These are phyloP conservation scores for Sophora flavescens DNA, from an alignment of 306 rosid genomes.

Conservation along the genomic window DNA sequence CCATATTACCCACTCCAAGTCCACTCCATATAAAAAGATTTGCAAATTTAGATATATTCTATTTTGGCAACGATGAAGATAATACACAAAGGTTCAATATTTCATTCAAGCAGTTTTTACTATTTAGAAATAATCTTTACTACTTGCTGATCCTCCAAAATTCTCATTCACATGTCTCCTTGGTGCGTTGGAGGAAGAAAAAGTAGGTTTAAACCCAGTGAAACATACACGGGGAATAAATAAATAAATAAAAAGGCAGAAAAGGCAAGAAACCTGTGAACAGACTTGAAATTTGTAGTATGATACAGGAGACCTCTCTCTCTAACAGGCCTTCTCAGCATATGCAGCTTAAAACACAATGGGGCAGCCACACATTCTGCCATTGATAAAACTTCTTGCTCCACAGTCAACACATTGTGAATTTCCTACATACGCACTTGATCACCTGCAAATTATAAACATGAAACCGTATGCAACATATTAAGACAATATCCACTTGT, in stretches of 20 bases:
- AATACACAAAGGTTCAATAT: not conserved
- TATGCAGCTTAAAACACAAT: conserved; percentile 60
- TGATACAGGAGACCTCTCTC: conserved; percentile 43
- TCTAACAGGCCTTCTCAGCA: conserved; percentile 46
- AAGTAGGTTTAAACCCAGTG: conserved; percentile 12
- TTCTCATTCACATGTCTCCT: conserved; percentile 8
- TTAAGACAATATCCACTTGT: not conserved
- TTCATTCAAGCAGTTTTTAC: conserved; percentile 4
- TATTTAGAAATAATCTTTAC: not conserved
- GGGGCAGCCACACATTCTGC: conserved; percentile 72
- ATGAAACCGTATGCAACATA: conserved; percentile 36
- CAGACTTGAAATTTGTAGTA: conserved; percentile 41
- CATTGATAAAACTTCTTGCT: conserved; percentile 53
- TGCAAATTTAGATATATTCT: conserved; percentile 1
- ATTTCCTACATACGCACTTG: conserved; percentile 25
- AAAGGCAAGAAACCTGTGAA: conserved; percentile 56
- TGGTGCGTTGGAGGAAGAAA: not conserved
- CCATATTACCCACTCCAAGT: conserved; percentile 8
- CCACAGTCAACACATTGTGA: conserved; percentile 60
- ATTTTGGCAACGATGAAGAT: not conserved
- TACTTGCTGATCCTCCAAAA: not conserved
- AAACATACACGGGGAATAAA: conserved; percentile 27
- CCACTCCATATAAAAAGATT: not conserved
- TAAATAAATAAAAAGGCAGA: not conserved
- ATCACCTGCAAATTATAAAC: conserved; percentile 42